These are phyloP conservation scores for Arthrobotrys musiformis DNA, from an alignment of 2,329 filamentous ascomycete species.

Conservation along the genomic window DNA sequence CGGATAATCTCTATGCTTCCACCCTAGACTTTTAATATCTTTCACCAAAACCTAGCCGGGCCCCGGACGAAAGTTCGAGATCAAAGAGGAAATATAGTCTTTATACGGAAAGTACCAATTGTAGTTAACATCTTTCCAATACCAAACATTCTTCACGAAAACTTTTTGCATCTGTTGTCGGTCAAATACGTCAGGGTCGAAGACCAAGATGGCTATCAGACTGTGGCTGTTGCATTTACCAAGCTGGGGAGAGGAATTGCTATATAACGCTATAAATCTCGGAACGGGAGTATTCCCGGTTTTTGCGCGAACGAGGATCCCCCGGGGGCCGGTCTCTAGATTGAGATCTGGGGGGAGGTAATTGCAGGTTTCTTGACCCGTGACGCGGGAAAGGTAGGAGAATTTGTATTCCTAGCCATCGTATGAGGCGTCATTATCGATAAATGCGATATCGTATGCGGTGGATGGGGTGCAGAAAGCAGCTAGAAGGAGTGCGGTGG, in stretches of 20 bases:
- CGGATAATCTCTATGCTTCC: neutral
- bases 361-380: neutral
- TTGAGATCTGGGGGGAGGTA: neutral
- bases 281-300: neutral
- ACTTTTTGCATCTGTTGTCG: slow-evolving; percentile 9
- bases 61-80: neutral
- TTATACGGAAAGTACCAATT: neutral
- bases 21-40: neutral
- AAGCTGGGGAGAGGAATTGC: neutral
- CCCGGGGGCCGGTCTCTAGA: neutral
- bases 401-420: slow-evolving; percentile 25
- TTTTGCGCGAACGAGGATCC: slow-evolving; percentile 17
- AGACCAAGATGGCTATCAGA: slow-evolving; percentile 1
- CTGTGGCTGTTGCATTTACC: slow-evolving; percentile 13
- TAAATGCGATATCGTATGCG: slow-evolving; percentile 20
- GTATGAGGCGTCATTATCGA: neutral
- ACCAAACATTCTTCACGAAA: neutral
- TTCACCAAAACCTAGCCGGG: neutral
- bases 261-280: slow-evolving; percentile 4
- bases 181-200: slow-evolving; percentile 14
- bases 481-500: neutral
- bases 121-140: slow-evolving; percentile 34
- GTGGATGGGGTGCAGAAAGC: neutral
- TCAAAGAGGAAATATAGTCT: neutral
- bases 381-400: neutral